Evolutionary conservation across 2,329 filamentous ascomycete species (phyloP), one percentile per base, ranked within the genome.

Genomic region (Fusarium musae): DNA sequence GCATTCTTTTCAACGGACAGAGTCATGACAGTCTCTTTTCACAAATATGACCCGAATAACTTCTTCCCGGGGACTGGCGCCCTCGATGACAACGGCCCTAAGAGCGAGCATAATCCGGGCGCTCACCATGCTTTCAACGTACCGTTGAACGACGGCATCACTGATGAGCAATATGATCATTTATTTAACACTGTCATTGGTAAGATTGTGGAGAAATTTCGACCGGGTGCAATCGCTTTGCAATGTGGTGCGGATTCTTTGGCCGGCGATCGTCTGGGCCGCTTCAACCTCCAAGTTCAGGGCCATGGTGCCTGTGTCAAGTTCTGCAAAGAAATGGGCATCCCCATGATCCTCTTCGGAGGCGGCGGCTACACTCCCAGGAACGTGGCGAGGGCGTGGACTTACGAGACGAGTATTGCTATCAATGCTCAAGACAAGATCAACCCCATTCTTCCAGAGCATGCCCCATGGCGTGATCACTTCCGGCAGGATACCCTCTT

Each of bases 161-260:
- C 94, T 54, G 95, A 98, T 79, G 91, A 93, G 65, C 93, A 97
- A 79, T 99, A 98, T 84, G 90, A 91, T 72, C 88, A 88, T 81
- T 90, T 99, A 23, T 99, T 97, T 85, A 90, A 95, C 78, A 90
- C 87, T 40, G 90, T 98, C 73, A 92, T 98, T 63, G 90, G 91
- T 65, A 89, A 90, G 66, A 93, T 94, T 63, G 90, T 97, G 59
- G 89, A 93, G 52, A 92, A 91, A 71, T 99, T 97, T 85, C 91
- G 91, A n/a, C 96, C 96, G 1, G 90, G 91, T 58, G 96, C 94
- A 49, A 97, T 99, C 78, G 96, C 97, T 11, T 87, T 99, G 4
- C 96, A 99, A 83, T 98, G 96, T 80, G 96, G 96, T 66, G 96
- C 96, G 49, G 96, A 99, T 85, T 97, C 93, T 44, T 88, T 99